Evolutionary conservation across 2,329 filamentous ascomycete genomes (phyloP), one percentile per base, ranked within the genome.

Genomic region (Penicillium sumatraense): DNA sequence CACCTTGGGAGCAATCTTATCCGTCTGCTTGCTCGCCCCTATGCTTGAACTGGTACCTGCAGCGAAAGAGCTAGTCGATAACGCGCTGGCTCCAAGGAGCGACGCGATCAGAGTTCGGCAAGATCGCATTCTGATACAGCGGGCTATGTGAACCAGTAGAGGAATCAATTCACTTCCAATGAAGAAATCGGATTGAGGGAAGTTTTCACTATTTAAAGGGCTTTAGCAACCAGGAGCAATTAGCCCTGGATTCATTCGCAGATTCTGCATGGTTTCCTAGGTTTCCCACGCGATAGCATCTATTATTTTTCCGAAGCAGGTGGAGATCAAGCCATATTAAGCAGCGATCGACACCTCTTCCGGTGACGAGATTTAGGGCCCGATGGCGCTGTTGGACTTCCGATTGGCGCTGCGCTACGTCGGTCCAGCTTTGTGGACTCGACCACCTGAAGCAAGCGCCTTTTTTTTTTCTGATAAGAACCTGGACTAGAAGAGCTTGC

Each of bases 1-100:
- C 21, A 78, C 71, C 56, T 77, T 77, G 13, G 75, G 75, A 2
- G 71, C 53, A 42, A 72, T 68, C 47, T 68, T 68, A 3, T 49
- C 40, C 18, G 29, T 27, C 24, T 53, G 47, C n/a, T n/a, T n/a
- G n/a, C n/a, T n/a, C n/a, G n/a, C n/a, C n/a, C n/a, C n/a, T n/a
- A n/a, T n/a, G n/a, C n/a, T n/a, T n/a, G n/a, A n/a, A n/a, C n/a
- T n/a, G 2, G 18, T 27, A 16, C 42, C 26, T 21, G 49, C 26
- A 13, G 46, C 26, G 4, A 40, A 18, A 8, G n/a, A 3, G n/a
- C 40, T 46, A n/a, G 31, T 26, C n/a, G 40, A 50, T 20, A 65
- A 21, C 11, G 57, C 18, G 48, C 58, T 59, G 33, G 57, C 51
- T 20, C 47, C 44, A 10, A 64, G 27, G 41, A 63, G 41, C 36